A percentile compares a stretch with the other conserved stretches of the same genome.
phyloP scores from a whole-genome alignment of 352 stramenopile genomes.

The Phytopythium kandeliae region DNA sequence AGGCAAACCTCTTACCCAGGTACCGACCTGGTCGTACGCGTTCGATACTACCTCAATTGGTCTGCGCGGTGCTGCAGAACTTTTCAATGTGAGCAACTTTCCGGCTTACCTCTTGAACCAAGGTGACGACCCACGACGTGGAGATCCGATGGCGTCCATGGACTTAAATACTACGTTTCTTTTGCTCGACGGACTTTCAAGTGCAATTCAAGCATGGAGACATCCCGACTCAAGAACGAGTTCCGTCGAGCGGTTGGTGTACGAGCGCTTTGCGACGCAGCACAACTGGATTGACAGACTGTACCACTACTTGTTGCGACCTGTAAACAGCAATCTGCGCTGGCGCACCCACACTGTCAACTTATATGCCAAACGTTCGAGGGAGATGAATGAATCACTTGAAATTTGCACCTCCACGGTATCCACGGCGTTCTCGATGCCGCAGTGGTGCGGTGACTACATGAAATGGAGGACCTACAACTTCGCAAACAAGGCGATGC shows the following conservation, averaged over 20 bases:
- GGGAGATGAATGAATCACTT: constrained; percentile 3
- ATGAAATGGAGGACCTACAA: constrained; percentile 10
- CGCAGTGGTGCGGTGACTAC: constrained; percentile 11
- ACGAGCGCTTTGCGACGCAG: constrained; percentile 11
- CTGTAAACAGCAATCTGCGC: constrained; percentile 8
- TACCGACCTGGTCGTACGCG: constrained; percentile 15
- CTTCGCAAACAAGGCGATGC: constrained; percentile 7
- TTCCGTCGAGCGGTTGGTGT: neutral
- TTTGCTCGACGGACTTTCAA: constrained; percentile 19
- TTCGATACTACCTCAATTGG: constrained; percentile 19
- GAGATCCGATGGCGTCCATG: constrained; percentile 6
- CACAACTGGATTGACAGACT: constrained; percentile 30
- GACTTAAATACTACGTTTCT: constrained; percentile 12
- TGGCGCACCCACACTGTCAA: constrained; percentile 15
- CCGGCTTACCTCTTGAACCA: constrained; percentile 15
- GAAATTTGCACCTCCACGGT: constrained; percentile 9
- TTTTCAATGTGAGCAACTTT: constrained; percentile 10
- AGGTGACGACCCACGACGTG: neutral
- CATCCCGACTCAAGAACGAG: neutral
- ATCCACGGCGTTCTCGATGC: neutral
- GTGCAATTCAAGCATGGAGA: constrained; percentile 3
- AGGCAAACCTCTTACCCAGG: constrained; percentile 1
- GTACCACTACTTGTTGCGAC: constrained; percentile 17
- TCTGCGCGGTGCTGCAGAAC: constrained; percentile 6
- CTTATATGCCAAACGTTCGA: constrained; percentile 7